Percentiles rank a stretch among this genome's conserved stretches.
phyloP scores from a whole-genome alignment of 2,329 filamentous ascomycete species.

The Lachnellula subtilissima region DNA sequence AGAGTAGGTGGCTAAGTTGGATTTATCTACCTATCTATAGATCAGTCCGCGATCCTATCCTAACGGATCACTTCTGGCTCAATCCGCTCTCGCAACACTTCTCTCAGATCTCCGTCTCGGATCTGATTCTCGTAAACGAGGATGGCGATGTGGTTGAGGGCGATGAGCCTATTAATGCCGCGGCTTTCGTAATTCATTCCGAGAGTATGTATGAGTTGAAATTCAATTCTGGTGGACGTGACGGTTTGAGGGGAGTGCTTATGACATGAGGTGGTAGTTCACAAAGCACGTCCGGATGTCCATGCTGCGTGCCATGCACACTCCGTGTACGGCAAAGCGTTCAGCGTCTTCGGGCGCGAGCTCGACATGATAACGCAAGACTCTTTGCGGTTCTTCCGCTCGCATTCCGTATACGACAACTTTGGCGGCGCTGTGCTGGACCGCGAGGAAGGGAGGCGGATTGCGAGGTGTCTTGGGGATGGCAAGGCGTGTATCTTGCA shows the following conservation, averaged over 20 bases:
- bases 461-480: constrained; percentile 41
- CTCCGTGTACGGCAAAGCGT: constrained; percentile 53
- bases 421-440: constrained; percentile 51
- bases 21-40: neutral
- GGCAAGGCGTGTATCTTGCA: constrained; percentile 47
- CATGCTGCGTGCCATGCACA: constrained; percentile 53
- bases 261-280: constrained; percentile 35
- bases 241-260: neutral
- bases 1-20: neutral
- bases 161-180: constrained; percentile 45
- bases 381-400: constrained; percentile 47
- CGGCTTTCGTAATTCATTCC: constrained; percentile 43
- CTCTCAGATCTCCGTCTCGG: constrained; percentile 55
- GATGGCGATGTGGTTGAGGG: constrained; percentile 58
- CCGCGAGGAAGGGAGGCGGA: constrained; percentile 44
- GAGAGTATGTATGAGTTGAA: constrained; percentile 26
- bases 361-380: constrained; percentile 46
- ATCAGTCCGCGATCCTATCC: constrained; percentile 41
- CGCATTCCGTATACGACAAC: constrained; percentile 34
- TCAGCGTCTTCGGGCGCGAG: constrained; percentile 50
- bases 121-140: constrained; percentile 61
- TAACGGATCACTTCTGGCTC: constrained; percentile 41
- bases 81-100: constrained; percentile 63
- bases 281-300: constrained; percentile 53
- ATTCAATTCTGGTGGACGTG: neutral